Evolutionary conservation across 2,329 filamentous ascomycete genomes (phyloP).

Genomic region (Fusarium bactridioides): DNA sequence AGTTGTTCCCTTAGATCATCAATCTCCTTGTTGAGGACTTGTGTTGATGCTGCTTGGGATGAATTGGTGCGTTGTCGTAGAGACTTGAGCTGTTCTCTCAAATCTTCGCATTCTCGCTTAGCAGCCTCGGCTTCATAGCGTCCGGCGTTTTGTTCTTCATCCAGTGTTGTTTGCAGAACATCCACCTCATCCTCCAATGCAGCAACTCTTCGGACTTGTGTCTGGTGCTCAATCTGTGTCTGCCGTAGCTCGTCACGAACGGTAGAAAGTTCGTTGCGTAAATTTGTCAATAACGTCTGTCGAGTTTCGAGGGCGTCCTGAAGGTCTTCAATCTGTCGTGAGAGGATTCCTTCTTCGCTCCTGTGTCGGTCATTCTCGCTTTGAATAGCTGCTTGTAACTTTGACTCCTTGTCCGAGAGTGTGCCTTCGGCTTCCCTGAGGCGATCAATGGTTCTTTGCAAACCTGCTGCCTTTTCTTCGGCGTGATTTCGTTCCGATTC

Average conservation of each 20-base stretch:
- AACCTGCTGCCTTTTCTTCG: constrained; percentile 71
- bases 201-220: constrained; percentile 70
- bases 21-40: constrained; percentile 42
- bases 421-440: constrained; percentile 73
- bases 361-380: constrained; percentile 76
- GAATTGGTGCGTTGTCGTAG: constrained; percentile 27
- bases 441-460: constrained; percentile 75
- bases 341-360: constrained; percentile 74
- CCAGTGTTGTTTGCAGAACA: constrained; percentile 63
- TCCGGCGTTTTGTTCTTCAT: constrained; percentile 39
- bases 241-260: constrained; percentile 76
- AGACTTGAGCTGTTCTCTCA: constrained; percentile 42
- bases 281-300: constrained; percentile 69
- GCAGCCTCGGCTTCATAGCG: constrained; percentile 52
- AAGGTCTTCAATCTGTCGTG: constrained; percentile 77
- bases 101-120: constrained; percentile 51
- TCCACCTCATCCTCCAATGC: constrained; percentile 80
- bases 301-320: constrained; percentile 75
- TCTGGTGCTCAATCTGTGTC: constrained; percentile 68
- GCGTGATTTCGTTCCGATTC: constrained; percentile 71
- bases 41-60: constrained; percentile 26
- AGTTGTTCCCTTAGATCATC: constrained; percentile 35
- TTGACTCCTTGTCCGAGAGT: constrained; percentile 72
- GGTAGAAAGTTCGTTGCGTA: constrained; percentile 70
- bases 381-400: constrained; percentile 71